Conservation (phyloP, 164 flowering plant genomes). For the Paratinospora sagittata region DNA sequence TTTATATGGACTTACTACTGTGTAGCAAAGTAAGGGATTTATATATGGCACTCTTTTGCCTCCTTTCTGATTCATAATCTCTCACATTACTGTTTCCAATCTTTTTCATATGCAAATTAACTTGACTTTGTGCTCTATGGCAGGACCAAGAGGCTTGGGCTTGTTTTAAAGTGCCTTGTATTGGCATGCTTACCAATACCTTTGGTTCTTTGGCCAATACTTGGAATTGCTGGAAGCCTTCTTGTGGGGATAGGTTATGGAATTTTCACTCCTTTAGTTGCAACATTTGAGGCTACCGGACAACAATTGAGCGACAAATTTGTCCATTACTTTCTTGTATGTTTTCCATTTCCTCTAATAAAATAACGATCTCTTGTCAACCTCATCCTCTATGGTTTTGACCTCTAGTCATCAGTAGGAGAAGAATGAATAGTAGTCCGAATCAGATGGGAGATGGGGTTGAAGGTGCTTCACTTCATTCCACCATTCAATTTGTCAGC, state of each 20-base stretch:
- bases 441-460: no score
- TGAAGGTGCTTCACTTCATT: no score
- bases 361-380: no score
- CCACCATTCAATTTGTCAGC: no score
- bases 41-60: neutral
- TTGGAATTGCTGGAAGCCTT: conserved; percentile 64
- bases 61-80: neutral
- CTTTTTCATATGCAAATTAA: neutral
- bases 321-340: conserved; percentile 57
- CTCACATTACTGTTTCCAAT: neutral
- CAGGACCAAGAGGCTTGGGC: conserved; percentile 77
- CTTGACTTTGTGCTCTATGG: neutral
- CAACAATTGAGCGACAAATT: conserved; percentile 40
- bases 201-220: conserved; percentile 65
- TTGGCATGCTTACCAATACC: conserved; percentile 55
- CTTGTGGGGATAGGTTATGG: conserved; percentile 83
- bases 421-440: no score
- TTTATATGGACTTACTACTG: conserved; percentile 76
- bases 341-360: conserved; percentile 16
- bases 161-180: conserved; percentile 46
- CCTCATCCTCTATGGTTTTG: no score
- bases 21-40: conserved; percentile 47
- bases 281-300: conserved; percentile 86
- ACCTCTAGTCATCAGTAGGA: no score
- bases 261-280: conserved; percentile 60